Percentiles rank a stretch among this genome's conserved stretches.
phyloP scores from a whole-genome alignment of 225 moss, liverwort and hornwort genomes.

The Neckera pumila region DNA sequence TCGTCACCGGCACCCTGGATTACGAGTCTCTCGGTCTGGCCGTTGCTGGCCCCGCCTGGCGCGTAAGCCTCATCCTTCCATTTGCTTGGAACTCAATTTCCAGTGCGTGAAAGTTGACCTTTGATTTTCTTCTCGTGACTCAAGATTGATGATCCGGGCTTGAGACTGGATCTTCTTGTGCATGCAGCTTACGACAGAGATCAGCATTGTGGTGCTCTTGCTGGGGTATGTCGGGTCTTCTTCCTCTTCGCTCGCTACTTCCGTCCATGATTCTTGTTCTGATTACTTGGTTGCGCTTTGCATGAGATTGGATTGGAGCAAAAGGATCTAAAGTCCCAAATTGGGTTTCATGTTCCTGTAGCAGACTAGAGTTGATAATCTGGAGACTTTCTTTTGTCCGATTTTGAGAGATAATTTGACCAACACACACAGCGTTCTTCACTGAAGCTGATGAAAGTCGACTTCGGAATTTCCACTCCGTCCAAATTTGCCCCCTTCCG shows the following conservation, averaged over 20 bases:
- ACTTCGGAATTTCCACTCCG: background rate
- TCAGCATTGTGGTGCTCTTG: conserved; percentile 69
- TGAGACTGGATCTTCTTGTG: background rate
- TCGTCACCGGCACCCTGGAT: conserved; percentile 37
- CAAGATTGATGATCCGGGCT: background rate
- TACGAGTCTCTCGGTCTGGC: conserved; percentile 47
- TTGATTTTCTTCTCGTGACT: background rate
- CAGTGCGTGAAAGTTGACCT: background rate
- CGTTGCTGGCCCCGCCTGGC: conserved; percentile 68
- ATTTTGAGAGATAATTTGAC: background rate
- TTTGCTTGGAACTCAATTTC: background rate
- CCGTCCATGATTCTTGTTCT: background rate
- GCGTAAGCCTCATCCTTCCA: conserved; percentile 12
- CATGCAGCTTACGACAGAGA: conserved; percentile 63
- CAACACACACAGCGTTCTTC: background rate
- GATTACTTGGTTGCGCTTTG: background rate
- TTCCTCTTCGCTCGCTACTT: background rate
- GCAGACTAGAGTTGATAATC: background rate
- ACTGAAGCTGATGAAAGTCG: background rate
- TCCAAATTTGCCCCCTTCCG: background rate
- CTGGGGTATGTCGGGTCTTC: conserved; percentile 21
- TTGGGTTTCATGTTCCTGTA: background rate
- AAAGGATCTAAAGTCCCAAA: background rate
- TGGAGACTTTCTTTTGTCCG: background rate
- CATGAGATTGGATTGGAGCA: background rate